Evolutionary conservation across 352 stramenopile genomes (phyloP).

Genomic region (Globisporangium barbulae): DNA sequence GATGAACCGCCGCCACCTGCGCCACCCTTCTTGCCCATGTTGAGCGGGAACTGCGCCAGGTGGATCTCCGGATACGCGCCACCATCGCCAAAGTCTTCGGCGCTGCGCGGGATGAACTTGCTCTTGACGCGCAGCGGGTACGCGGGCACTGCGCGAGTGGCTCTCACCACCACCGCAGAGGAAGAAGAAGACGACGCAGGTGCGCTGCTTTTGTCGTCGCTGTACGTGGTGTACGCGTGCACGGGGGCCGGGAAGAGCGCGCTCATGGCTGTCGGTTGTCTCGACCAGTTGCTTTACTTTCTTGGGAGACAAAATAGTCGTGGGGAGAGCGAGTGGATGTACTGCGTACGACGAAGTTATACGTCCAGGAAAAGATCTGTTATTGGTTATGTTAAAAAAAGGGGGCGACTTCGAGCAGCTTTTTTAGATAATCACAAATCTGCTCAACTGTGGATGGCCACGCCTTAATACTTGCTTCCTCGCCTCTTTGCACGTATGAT

Average conservation of each 20-base stretch:
- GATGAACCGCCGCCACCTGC: neutral
- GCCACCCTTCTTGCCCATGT: conserved; percentile 93
- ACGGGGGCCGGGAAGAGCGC: conserved; percentile 73
- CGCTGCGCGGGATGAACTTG: conserved; percentile 62
- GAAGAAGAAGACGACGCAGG: neutral
- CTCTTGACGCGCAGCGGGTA: conserved; percentile 56
- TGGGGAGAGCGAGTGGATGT: no score
- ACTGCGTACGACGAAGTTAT: no score
- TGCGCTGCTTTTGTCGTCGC: conserved; percentile 29
- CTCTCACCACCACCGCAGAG: neutral
- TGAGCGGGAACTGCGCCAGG: conserved; percentile 95
- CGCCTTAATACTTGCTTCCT: no score
- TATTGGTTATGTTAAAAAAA: no score
- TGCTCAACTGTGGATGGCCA: no score
- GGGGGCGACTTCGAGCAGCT: no score
- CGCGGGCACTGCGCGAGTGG: conserved; percentile 24
- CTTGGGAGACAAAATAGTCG: no score
- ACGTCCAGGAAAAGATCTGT: no score
- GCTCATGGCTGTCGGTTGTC: conserved; percentile 38
- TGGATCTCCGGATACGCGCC: conserved; percentile 99
- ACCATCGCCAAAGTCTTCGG: conserved; percentile 95
- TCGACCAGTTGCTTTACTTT: conserved; percentile 2
- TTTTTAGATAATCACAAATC: no score
- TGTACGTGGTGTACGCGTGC: conserved; percentile 64
- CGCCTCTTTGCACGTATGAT: no score